A percentile compares a stretch with the other conserved stretches of the same genome.
Evolutionary conservation across 2,329 filamentous ascomycete species (phyloP).

Genomic region (Phaeophleospora eucalypticola): DNA sequence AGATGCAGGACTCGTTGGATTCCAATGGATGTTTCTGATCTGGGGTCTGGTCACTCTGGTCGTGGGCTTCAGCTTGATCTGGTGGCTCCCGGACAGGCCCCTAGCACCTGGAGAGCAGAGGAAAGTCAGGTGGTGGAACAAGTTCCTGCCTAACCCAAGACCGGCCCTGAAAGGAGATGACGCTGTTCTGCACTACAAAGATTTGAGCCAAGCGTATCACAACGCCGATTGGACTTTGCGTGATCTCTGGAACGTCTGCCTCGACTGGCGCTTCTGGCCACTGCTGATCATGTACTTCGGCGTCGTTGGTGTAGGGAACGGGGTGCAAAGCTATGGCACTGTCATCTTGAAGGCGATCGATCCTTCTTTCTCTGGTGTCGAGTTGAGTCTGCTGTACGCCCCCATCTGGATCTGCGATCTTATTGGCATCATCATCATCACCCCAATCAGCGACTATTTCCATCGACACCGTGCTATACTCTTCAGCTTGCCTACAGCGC

Average conservation of each 20-base stretch:
- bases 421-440: slow-evolving; percentile 78
- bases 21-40: slow-evolving; percentile 88
- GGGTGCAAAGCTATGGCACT: slow-evolving; percentile 81
- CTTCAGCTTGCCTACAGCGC: slow-evolving; percentile 69
- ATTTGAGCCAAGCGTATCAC: slow-evolving; percentile 77
- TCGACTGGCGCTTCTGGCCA: slow-evolving; percentile 87
- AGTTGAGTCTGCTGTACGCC: slow-evolving; percentile 77
- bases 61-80: slow-evolving; percentile 69
- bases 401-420: slow-evolving; percentile 86
- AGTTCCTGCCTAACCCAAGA: slow-evolving; percentile 63
- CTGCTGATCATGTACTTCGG: slow-evolving; percentile 90
- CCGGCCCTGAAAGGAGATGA: slow-evolving; percentile 75
- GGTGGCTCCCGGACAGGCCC: slow-evolving; percentile 88
- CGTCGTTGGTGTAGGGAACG: slow-evolving; percentile 87
- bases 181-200: slow-evolving; percentile 75
- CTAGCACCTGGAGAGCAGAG: slow-evolving; percentile 64
- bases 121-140: slow-evolving; percentile 50
- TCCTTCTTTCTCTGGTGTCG: slow-evolving; percentile 65
- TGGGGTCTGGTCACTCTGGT: slow-evolving; percentile 73
- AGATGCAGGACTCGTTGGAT: slow-evolving; percentile 68
- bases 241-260: slow-evolving; percentile 66
- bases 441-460: slow-evolving; percentile 82
- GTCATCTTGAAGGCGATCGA: slow-evolving; percentile 81
- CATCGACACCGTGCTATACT: slow-evolving; percentile 74
- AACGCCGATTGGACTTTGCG: slow-evolving; percentile 65